phyloP scores from a whole-genome alignment of 495 filamentous ascomycete genomes.

The Tuber borchii region DNA sequence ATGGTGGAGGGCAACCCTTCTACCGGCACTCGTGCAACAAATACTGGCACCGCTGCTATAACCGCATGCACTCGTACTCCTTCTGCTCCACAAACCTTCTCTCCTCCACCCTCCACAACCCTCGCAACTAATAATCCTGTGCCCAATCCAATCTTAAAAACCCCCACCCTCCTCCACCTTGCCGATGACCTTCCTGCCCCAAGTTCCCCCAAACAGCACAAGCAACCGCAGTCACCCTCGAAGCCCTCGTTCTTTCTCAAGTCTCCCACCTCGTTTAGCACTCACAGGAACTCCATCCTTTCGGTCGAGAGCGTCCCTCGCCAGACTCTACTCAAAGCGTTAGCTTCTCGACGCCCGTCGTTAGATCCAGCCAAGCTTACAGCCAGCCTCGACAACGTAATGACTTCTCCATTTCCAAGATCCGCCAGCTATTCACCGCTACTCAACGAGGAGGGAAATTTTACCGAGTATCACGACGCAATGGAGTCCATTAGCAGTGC shows the following conservation, averaged over 20 bases:
- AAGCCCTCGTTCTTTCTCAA: constrained; percentile 22
- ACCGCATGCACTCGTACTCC: background rate
- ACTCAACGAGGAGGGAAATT: constrained; percentile 44
- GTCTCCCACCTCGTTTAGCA: constrained; percentile 26
- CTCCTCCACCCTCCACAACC: background rate
- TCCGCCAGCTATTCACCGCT: constrained; percentile 48
- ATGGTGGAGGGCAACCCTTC: background rate
- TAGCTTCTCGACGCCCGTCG: constrained; percentile 62
- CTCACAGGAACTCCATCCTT: constrained; percentile 27
- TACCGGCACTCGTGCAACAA: constrained; percentile 1
- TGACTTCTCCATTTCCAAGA: constrained; percentile 40
- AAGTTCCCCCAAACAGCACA: constrained; percentile 10
- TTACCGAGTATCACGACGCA: constrained; percentile 32
- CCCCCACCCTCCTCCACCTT: constrained; percentile 24
- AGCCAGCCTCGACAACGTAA: constrained; percentile 17
- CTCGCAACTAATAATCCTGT: constrained; percentile 12
- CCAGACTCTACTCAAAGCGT: constrained; percentile 82
- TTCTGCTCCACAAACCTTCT: background rate
- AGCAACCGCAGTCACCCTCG: background rate
- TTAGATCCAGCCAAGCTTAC: constrained; percentile 36
- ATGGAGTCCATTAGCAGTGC: constrained; percentile 39
- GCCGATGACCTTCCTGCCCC: constrained; percentile 17
- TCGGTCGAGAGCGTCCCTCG: constrained; percentile 54
- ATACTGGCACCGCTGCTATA: background rate
- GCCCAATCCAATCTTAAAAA: constrained; percentile 8